phyloP scores from a whole-genome alignment of 306 rosid genomes.

The Pueraria montana region DNA sequence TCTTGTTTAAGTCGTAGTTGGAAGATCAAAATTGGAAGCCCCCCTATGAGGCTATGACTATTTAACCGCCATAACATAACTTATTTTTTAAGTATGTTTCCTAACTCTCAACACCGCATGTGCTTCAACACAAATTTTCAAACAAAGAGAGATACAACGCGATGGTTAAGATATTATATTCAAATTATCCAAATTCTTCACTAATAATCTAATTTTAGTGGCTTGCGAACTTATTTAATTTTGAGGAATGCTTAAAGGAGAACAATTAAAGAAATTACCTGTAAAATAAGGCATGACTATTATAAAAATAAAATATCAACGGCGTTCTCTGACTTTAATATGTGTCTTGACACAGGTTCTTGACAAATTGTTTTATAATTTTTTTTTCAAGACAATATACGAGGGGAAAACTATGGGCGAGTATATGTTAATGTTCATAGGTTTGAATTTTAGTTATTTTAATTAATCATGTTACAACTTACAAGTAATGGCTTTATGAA shows the following conservation, averaged over 20 bases:
- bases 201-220: neutral
- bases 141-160: neutral
- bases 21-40: neutral
- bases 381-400: neutral
- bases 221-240: neutral
- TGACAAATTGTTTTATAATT: neutral
- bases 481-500: neutral
- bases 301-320: neutral
- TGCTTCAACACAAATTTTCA: constrained; percentile 38
- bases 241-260: neutral
- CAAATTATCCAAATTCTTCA: neutral
- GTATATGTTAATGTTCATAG: neutral
- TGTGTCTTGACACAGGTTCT: neutral
- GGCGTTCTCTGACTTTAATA: constrained; percentile 25
- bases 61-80: neutral
- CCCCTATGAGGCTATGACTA: neutral
- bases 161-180: no score
- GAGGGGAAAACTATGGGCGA: neutral
- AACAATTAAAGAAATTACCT: neutral
- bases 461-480: neutral
- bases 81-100: constrained; percentile 27
- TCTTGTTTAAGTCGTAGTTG: neutral
- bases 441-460: neutral
- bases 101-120: constrained; percentile 28
- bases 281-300: neutral